Conservation (phyloP, 2,329 filamentous ascomycete species). For the Fusarium clavum region DNA sequence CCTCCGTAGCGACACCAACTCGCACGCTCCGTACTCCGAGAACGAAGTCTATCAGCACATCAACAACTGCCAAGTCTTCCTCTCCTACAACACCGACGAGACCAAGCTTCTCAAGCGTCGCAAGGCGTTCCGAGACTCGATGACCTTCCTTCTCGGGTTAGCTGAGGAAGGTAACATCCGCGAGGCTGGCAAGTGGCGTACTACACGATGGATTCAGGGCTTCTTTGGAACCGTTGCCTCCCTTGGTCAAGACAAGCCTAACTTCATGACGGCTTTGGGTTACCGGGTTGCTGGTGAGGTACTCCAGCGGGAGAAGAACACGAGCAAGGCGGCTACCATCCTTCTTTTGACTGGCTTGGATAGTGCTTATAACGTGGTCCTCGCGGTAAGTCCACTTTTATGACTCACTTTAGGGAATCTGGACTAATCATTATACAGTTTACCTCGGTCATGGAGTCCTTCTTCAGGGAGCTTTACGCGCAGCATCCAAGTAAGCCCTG, state of each 20-base stretch:
- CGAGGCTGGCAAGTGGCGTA: slow-evolving; percentile 20
- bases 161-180: slow-evolving; percentile 27
- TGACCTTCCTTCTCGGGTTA: slow-evolving; percentile 24
- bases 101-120: slow-evolving; percentile 40
- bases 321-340: background rate
- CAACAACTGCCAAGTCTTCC: slow-evolving; percentile 41
- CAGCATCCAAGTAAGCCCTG: background rate
- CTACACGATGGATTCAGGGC: background rate
- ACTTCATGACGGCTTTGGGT: background rate
- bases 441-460: slow-evolving; percentile 7
- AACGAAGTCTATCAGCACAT: slow-evolving; percentile 44
- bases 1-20: slow-evolving; percentile 11
- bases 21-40: slow-evolving; percentile 17
- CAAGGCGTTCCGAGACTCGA: slow-evolving; percentile 36
- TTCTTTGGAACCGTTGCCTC: background rate
- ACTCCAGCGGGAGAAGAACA: background rate
- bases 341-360: slow-evolving; percentile 6
- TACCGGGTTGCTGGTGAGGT: slow-evolving; percentile 2
- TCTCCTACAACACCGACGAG: slow-evolving; percentile 39
- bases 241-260: background rate
- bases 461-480: background rate
- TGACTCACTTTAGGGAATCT: rapidly evolving
- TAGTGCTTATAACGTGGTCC: slow-evolving; percentile 4
- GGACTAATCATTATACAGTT: background rate
- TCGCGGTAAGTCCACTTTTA: background rate